phyloP scores from a whole-genome alignment of 257 asterid species.

The Orobanche coerulescens region DNA sequence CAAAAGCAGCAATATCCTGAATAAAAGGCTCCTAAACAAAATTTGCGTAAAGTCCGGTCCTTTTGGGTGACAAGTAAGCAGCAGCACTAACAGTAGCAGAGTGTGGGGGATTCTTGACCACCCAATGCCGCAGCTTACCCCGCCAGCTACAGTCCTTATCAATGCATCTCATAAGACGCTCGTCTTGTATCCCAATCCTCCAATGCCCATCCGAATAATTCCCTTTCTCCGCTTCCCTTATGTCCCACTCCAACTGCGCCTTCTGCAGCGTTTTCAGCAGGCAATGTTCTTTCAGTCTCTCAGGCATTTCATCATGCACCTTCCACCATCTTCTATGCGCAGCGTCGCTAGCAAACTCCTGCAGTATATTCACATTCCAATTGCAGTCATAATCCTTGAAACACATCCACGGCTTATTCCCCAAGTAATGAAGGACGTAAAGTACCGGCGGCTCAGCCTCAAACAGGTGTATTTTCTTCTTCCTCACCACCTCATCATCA shows the following conservation, averaged over 20 bases:
- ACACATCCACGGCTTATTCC: constrained; percentile 86
- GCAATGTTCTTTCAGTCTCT: constrained; percentile 39
- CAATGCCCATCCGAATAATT: constrained; percentile 64
- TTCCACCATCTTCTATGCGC: constrained; percentile 82
- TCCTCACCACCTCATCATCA: constrained; percentile 41
- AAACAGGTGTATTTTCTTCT: constrained; percentile 40
- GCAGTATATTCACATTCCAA: constrained; percentile 61
- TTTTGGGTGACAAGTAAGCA: no score
- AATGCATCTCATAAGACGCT: constrained; percentile 44
- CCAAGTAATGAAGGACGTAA: constrained; percentile 63
- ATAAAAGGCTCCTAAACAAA: no score
- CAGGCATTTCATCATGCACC: constrained; percentile 67
- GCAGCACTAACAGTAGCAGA: no score
- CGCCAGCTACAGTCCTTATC: constrained; percentile 58
- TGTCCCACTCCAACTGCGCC: constrained; percentile 79
- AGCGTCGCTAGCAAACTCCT: constrained; percentile 70
- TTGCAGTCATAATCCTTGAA: constrained; percentile 79
- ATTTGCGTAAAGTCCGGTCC: no score
- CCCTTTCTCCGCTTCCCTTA: constrained; percentile 61
- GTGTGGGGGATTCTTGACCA: background rate
- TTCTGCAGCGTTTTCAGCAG: constrained; percentile 54
- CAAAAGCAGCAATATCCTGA: no score
- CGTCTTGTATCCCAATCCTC: constrained; percentile 41
- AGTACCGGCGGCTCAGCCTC: constrained; percentile 62
- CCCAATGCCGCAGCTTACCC: constrained; percentile 66